Percentiles rank a stretch among this genome's conserved stretches.
phyloP scores from a whole-genome alignment of 495 filamentous ascomycete genomes.

The Xylaria acuta region DNA sequence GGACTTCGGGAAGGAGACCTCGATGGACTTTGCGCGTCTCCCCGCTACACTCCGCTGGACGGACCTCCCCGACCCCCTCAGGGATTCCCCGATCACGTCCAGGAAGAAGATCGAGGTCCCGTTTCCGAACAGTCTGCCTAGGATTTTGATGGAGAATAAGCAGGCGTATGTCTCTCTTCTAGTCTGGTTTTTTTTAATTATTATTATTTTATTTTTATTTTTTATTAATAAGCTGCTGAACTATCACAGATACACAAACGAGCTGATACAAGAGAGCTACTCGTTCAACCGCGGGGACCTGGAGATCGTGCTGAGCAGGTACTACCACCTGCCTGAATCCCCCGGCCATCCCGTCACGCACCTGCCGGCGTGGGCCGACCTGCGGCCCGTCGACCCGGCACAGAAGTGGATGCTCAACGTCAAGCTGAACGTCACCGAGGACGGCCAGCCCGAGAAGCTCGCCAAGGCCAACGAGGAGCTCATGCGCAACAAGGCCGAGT shows the following conservation, averaged over 20 bases:
- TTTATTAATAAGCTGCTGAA: too few species aligned
- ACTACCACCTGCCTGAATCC: conserved; percentile 36
- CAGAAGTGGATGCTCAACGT: conserved; percentile 51
- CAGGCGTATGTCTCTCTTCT: conserved; percentile 33
- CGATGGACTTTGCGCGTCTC: conserved; percentile 34
- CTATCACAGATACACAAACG: conserved; percentile 48
- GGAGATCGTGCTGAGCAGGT: conserved; percentile 49
- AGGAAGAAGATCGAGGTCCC: conserved; percentile 50
- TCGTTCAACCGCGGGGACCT: conserved; percentile 49
- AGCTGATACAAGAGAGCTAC: conserved; percentile 52
- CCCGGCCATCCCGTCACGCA: conserved; percentile 26
- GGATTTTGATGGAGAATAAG: conserved; percentile 43
- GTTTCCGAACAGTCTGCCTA: conserved; percentile 34
- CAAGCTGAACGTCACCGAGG: conserved; percentile 47
- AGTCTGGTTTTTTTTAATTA: background rate
- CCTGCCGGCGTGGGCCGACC: conserved; percentile 33
- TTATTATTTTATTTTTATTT: background rate
- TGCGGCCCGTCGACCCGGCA: conserved; percentile 37
- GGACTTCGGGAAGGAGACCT: conserved; percentile 36
- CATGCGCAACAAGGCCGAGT: conserved; percentile 38
- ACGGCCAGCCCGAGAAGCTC: conserved; percentile 49
- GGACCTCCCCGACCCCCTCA: conserved; percentile 51
- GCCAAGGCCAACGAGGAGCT: conserved; percentile 47
- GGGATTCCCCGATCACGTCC: conserved; percentile 43
- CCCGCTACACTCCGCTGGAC: conserved; percentile 48